These are phyloP conservation scores for Labyrinthula sp. DNA, from an alignment of 352 stramenopile genomes.

Conservation along the genomic window DNA sequence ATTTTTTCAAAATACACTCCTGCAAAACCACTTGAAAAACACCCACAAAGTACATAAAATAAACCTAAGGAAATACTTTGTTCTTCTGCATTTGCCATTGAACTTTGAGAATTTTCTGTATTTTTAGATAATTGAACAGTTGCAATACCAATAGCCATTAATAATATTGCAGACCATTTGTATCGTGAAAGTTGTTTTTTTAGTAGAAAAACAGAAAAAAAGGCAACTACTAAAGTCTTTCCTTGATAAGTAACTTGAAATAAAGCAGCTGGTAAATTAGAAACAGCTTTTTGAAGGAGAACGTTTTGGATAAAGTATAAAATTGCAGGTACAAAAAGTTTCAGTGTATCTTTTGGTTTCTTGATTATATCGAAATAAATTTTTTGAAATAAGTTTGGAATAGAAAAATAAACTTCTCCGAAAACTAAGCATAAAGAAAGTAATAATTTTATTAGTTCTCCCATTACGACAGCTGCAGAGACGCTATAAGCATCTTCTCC, in stretches of 20 bases:
- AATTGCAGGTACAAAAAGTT: constrained; percentile 14
- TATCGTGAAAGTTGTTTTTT: constrained; percentile 40
- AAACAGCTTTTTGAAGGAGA: constrained; percentile 13
- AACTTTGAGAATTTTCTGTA: constrained; percentile 31
- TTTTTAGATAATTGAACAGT: constrained; percentile 41
- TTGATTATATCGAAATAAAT: too few relatives aligned
- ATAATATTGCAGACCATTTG: constrained; percentile 52
- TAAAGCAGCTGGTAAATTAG: constrained; percentile 11
- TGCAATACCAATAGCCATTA: constrained; percentile 48
- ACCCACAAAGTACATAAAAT: constrained; percentile 45
- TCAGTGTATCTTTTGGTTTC: constrained; percentile 27
- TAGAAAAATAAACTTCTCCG: too few relatives aligned
- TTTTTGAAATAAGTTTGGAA: too few relatives aligned
- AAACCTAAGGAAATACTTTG: constrained; percentile 37
- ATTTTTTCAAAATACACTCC: constrained; percentile 75
- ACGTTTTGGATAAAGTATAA: constrained; percentile 24
- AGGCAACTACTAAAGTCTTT: constrained; percentile 62
- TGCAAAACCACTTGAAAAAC: constrained; percentile 52
- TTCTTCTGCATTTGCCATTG: constrained; percentile 26
- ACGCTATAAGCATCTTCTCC: constrained; percentile 7
- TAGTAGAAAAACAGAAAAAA: constrained; percentile 63
- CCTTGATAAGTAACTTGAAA: constrained; percentile 31
- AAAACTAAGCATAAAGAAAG: too few relatives aligned
- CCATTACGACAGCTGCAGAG: constrained; percentile 20
- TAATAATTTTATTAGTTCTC: constrained; percentile 13